Evolutionary conservation across 106 monocot species (phyloP), one percentile per base, ranked within the genome.

Genomic region (Ottelia alismoides): DNA sequence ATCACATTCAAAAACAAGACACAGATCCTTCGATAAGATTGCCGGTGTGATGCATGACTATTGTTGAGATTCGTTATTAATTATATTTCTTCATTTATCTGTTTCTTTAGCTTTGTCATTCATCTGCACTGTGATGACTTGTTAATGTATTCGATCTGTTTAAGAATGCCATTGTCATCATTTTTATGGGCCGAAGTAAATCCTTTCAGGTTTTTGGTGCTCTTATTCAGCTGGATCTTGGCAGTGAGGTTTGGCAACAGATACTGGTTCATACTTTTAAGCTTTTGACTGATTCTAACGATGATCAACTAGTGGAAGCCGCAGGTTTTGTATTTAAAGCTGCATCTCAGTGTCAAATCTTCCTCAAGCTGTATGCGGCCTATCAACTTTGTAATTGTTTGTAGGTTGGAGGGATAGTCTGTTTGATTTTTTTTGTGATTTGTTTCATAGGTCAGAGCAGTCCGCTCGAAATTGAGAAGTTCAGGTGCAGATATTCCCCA

Each of bases 321-420:
- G 72, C 85, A 19, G 61, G 56, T 65, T 76, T 81, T 71, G 63
- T 88, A 46, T 73, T 88, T 31, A 96, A 84, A 66, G 80, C 78
- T 64, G 84, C 88, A 68, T 70, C 81, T 46, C 88, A 67, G 43
- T 96, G 88, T 64, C 73, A 85, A 28, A 76, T 49, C 70, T 88
- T 76, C 56, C 83, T 70, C 76, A 75, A 69, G 88, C 88, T 45
- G 94, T 96, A 84, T 54, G 70, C 50, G 50, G 32, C 14, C 27
- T 44, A 7, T 25, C 9, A 52, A 14, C 4, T 52, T 52, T 0
- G 10, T 5, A 25, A 2, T 35, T 12, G 5, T 35, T 35, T 35
- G 5, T 3, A 35, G 35, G 35, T 35, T 35, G 35, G 5, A 6
- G 35, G 35, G 12, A 35, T 23, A 16, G 21, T 27, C 18, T 46